Evolutionary conservation across 225 moss, liverwort and hornwort species (phyloP), one percentile per base, ranked within the genome.

Genomic region (Thuidium tamariscinum): DNA sequence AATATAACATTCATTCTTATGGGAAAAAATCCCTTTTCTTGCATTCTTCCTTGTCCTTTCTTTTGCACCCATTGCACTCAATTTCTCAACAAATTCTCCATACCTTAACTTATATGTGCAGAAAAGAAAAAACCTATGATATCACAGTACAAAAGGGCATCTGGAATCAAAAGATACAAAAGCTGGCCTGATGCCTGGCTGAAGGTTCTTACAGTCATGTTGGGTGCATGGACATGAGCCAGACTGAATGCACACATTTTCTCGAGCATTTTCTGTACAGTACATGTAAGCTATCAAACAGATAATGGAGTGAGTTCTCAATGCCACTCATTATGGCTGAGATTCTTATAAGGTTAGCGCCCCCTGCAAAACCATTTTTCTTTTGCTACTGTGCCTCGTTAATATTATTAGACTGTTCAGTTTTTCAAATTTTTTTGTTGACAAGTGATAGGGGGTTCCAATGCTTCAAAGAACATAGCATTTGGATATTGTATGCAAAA

Each of bases 401-500:
- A 23, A 0, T 68, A 39, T 23, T 13, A 13, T 68, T 68, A 39
- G 4, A 2, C 11, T 3, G 0, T 12, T 13, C 4, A 32, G 6
- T 37, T 23, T 23, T 39, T 41, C 13, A 68, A 1, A 39, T 68
- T 13, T 41, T 42, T 8, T 70, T 42, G 6, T 30, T 46, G 11
- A 6, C 11, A 72, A 46, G 11, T 46, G 30, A 46, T 46, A 30
- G 2, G 30, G 8, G 46, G 11, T 72, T 30, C 11, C 8, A 72
- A 46, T 0, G 2, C 11, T 11, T 1, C 11, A 18, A 46, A 46
- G 72, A 46, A 72, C 0, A 1, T 0, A 0, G 1, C 6, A 30
- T 16, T 72, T 72, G 72, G 2, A 6, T 46, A 18, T 0, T 1
- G 0, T 46, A 46, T 46, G 30, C 7, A 18, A 30, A 72, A 72